Percentiles rank a stretch among this genome's conserved stretches.
Evolutionary conservation across 441 rosid species (phyloP).

Genomic region (Rhodomyrtus psidioides): DNA sequence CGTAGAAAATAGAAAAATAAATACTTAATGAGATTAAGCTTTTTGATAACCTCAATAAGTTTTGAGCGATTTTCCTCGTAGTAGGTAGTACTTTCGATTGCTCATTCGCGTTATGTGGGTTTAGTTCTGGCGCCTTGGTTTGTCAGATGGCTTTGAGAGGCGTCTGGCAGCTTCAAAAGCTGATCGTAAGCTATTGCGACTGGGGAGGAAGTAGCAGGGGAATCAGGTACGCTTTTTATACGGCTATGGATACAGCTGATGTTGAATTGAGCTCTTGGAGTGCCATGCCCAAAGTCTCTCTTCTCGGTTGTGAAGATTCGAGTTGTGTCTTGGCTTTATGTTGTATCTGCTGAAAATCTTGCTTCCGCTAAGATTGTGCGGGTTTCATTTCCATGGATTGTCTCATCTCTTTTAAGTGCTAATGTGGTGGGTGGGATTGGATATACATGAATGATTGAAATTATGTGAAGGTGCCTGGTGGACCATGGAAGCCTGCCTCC

Average conservation of each 20-base stretch:
- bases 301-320: neutral
- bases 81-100: neutral
- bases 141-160: slow-evolving; percentile 68
- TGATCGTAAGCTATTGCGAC: slow-evolving; percentile 69
- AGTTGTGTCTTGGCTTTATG: neutral
- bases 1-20: too few relatives aligned
- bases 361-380: neutral
- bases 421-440: neutral
- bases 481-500: neutral
- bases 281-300: neutral
- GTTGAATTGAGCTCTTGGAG: neutral
- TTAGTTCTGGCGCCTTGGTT: neutral
- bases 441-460: neutral
- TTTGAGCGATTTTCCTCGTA: neutral
- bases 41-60: neutral
- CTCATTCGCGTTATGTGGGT: neutral
- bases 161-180: slow-evolving; percentile 77
- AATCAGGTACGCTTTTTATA: slow-evolving; percentile 38
- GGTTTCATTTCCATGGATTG: neutral
- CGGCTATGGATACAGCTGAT: neutral
- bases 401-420: neutral
- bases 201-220: slow-evolving; percentile 98
- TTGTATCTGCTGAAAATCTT: neutral
- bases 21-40: too few relatives aligned
- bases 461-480: neutral